Percentiles rank a stretch among this genome's conserved stretches.
Evolutionary conservation across 108 stramenopile species (phyloP).

Genomic region (Ochromonas danica): DNA sequence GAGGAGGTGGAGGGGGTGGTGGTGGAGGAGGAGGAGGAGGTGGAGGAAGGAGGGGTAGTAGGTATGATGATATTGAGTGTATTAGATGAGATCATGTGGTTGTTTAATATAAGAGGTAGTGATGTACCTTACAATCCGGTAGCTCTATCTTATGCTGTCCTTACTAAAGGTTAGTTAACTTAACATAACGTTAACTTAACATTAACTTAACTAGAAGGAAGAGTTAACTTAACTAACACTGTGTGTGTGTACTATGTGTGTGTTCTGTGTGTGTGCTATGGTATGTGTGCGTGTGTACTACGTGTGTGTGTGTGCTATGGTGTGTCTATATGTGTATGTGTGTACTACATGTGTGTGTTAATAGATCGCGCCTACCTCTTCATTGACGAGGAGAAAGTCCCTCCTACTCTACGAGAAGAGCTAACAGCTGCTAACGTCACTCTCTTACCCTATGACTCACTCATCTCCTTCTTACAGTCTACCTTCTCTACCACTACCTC

Average conservation of each 20-base stretch:
- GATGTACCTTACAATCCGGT: conserved; percentile 77
- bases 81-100: conserved; percentile 91
- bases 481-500: too few species aligned
- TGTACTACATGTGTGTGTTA: too few species aligned
- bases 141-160: conserved; percentile 79
- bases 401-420: neutral
- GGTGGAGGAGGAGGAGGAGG: conserved; percentile 34
- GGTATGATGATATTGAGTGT: too few species aligned
- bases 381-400: neutral
- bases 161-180: conserved; percentile 66
- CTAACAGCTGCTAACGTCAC: neutral
- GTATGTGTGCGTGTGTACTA: too few species aligned
- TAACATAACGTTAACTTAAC: too few species aligned
- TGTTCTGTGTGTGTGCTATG: too few species aligned
- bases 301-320: too few species aligned
- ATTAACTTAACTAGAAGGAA: too few species aligned
- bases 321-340: too few species aligned
- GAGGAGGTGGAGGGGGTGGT: neutral
- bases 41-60: conserved; percentile 42
- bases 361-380: neutral
- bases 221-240: too few species aligned
- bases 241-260: too few species aligned
- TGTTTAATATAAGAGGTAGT: conserved; percentile 87
- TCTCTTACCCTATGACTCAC: neutral
- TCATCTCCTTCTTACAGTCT: too few species aligned